Conservation (phyloP, 331 rosid species). For the Acacia pycnantha region DNA sequence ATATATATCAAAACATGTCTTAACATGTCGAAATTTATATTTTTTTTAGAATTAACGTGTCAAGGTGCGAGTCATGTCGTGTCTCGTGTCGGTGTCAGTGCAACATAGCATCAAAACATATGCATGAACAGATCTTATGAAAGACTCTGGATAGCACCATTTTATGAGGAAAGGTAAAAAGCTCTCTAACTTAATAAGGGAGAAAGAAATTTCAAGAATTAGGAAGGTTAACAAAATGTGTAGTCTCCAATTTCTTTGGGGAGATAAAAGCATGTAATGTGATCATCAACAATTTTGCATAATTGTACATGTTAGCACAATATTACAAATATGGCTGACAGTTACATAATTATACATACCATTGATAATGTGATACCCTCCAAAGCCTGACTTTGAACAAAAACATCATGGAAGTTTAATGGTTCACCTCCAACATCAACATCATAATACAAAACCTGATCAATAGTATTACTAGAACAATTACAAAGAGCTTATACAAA, state of each 20-base stretch:
- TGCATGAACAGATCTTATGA: background rate
- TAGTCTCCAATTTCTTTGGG: background rate
- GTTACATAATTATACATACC: slow-evolving; percentile 48
- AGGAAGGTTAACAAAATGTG: background rate
- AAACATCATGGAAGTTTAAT: slow-evolving; percentile 77
- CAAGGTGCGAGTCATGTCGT: too few species aligned
- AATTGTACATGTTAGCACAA: slow-evolving; percentile 13
- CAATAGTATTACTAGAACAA: slow-evolving; percentile 21
- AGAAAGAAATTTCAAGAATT: background rate
- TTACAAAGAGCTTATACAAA: slow-evolving; percentile 10
- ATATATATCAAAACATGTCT: too few species aligned
- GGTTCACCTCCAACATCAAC: slow-evolving; percentile 84
- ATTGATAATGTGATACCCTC: slow-evolving; percentile 88
- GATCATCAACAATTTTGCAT: background rate
- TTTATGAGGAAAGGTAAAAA: background rate
- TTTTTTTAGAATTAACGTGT: too few species aligned
- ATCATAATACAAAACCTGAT: slow-evolving; percentile 81
- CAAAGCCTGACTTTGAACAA: slow-evolving; percentile 92
- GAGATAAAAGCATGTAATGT: background rate
- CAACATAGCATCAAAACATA: background rate
- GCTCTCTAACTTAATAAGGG: background rate
- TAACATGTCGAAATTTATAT: too few species aligned
- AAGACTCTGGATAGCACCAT: background rate
- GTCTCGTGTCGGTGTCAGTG: too few species aligned
- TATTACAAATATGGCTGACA: slow-evolving; percentile 17